Conservation (phyloP, 163 green algal genomes). For the Coccomyxa subellipsoidea region DNA sequence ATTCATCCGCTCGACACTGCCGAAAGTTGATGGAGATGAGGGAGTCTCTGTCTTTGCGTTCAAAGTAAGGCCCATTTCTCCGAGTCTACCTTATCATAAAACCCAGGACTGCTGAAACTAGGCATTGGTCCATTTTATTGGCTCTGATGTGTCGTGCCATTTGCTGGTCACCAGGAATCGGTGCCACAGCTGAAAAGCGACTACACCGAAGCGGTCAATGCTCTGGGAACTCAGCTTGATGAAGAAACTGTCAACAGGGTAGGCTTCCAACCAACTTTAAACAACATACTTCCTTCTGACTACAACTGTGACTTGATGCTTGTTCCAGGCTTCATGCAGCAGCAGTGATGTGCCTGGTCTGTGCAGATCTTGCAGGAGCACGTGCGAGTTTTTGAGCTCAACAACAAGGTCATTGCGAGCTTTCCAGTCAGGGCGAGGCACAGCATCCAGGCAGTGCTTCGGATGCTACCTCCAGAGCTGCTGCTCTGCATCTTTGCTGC, state of each 20-base stretch:
- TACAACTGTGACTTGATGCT: background rate
- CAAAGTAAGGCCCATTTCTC: background rate
- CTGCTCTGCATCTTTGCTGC: background rate
- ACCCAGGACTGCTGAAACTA: background rate
- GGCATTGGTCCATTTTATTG: background rate
- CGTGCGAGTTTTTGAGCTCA: conserved; percentile 19
- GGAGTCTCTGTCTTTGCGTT: background rate
- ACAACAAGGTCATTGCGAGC: conserved; percentile 21
- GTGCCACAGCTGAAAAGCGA: background rate
- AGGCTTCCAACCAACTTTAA: background rate
- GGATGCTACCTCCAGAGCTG: conserved; percentile 16
- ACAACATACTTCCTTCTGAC: background rate
- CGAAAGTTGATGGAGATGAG: background rate
- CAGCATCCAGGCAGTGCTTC: background rate
- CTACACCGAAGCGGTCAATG: background rate
- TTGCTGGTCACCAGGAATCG: background rate
- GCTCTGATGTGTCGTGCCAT: background rate
- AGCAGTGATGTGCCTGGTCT: background rate
- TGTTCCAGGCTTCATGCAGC: background rate
- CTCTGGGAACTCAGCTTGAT: background rate
- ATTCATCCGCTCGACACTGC: background rate
- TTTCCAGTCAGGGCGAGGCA: background rate
- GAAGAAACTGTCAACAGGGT: background rate
- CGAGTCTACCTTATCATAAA: background rate
- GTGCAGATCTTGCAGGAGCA: conserved; percentile 26